phyloP scores from a whole-genome alignment of 2,329 filamentous ascomycete genomes.

The Trichoderma endophyticum region DNA sequence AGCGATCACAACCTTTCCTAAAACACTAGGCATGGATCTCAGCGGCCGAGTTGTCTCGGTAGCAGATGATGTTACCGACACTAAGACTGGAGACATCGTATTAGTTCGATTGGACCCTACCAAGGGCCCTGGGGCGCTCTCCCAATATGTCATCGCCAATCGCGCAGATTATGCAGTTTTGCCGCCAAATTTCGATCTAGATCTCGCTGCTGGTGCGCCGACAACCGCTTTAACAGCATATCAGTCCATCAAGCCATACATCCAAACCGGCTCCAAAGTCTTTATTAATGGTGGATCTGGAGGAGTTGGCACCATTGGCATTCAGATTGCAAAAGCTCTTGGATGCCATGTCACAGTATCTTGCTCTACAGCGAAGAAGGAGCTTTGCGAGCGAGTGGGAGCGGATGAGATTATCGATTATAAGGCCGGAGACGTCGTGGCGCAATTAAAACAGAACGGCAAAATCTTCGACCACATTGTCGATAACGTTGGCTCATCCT shows the following conservation, averaged over 20 bases:
- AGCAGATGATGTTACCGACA: slow-evolving; percentile 28
- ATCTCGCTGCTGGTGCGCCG: slow-evolving; percentile 42
- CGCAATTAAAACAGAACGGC: slow-evolving; percentile 44
- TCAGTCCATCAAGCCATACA: slow-evolving; percentile 45
- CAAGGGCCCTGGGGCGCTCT: slow-evolving; percentile 39
- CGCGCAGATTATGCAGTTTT: slow-evolving; percentile 36
- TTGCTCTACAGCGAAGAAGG: slow-evolving; percentile 58
- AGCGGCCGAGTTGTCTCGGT: slow-evolving; percentile 45
- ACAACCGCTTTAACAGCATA: slow-evolving; percentile 49
- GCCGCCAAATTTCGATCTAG: slow-evolving; percentile 38
- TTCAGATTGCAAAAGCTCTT: slow-evolving; percentile 62
- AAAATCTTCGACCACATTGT: slow-evolving; percentile 50
- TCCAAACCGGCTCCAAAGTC: slow-evolving; percentile 52
- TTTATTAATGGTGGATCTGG: slow-evolving; percentile 66
- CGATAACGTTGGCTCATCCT: slow-evolving; percentile 56
- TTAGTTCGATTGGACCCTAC: slow-evolving; percentile 37
- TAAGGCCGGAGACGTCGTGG: slow-evolving; percentile 46
- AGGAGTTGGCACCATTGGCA: slow-evolving; percentile 57
- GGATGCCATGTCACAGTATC: slow-evolving; percentile 60
- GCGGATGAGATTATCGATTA: slow-evolving; percentile 66
- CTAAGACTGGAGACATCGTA: slow-evolving; percentile 42
- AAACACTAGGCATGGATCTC: slow-evolving; percentile 49
- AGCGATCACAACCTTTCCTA: slow-evolving; percentile 34
- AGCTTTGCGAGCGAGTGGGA: slow-evolving; percentile 56
- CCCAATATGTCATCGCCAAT: slow-evolving; percentile 40